Base-by-base conservation (phyloP, 2,329 filamentous ascomycete species). In the Knoxdaviesia proteae region DNA sequence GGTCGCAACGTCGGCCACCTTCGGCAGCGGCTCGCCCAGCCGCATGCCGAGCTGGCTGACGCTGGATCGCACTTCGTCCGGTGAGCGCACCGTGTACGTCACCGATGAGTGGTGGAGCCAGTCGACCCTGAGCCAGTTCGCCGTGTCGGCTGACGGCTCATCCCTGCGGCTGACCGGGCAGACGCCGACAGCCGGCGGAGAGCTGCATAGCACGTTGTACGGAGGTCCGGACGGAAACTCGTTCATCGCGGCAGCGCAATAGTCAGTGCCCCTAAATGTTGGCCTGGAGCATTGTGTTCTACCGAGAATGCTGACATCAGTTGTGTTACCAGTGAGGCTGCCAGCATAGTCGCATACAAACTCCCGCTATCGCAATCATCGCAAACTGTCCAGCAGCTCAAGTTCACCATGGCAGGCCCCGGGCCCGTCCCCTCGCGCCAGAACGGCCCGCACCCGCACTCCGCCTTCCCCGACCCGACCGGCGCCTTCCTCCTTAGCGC, bases 361-460 rank as follows among this genome's bases (percentile, higher is more conserved):
- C 56, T 65, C 3, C 61, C 62, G 2, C 50, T 63, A 8, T 47
- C 48, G 6, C 41, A 47, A 5, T 48, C 47, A 38, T 52, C 53
- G 4, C 48, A 52, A 32, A 47, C 58, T 9, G 42, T 60, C 4
- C 57, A 65, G 46, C 56, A 55, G 45, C 48, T 61, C 40, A 54
- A 56, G 35, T 67, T 62, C 53, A 61, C 58, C 47, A 58, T 65
- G 56, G 46, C 56, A 3, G 48, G 51, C 6, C 58, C 59, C 0
- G 67, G 68, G 0, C 58, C 66, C 7, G 56, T 60, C 39, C 55
- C 64, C 5, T 53, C 50, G 32, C 64, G 70, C n/a, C 71, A 75
- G 52, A 64, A 72, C 44, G 62, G 60, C 5, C 60, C 69, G 5
- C 70, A 74, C 49, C 69, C 68, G 6, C 70, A 74, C 54, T 61